phyloP scores from a whole-genome alignment of 495 filamentous ascomycete species.

The Aspergillus indologenus region DNA sequence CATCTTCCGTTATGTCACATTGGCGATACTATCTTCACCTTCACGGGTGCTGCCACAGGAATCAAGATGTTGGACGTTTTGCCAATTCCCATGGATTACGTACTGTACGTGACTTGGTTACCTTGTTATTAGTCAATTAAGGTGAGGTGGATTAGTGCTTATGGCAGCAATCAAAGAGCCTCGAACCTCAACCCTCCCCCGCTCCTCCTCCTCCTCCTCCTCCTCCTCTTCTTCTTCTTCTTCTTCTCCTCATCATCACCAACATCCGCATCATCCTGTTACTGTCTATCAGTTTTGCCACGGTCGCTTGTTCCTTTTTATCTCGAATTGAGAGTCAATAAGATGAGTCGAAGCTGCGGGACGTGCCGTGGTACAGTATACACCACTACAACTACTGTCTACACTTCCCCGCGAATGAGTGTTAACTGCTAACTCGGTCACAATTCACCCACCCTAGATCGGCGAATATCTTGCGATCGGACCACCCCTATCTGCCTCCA shows the following conservation, averaged over 20 bases:
- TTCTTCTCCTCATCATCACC: neutral
- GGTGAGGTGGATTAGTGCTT: too few species aligned
- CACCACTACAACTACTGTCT: neutral
- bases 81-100: too few species aligned
- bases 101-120: too few species aligned
- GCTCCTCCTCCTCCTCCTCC: neutral
- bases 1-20: too few species aligned
- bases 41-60: too few species aligned
- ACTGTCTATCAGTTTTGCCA: too few species aligned
- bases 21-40: too few species aligned
- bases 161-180: too few species aligned
- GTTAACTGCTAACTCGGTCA: neutral
- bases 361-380: neutral
- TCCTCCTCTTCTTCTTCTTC: neutral
- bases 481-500: constrained; percentile 8
- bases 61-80: too few species aligned
- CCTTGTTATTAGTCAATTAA: too few species aligned
- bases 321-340: neutral
- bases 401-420: neutral
- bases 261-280: neutral
- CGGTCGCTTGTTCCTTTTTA: too few species aligned
- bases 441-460: constrained; percentile 1
- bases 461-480: constrained; percentile 12
- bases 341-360: neutral
- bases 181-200: neutral